Evolutionary conservation across 352 stramenopile species (phyloP), one percentile per base, ranked within the genome.

Genomic region (Pythium biforme): DNA sequence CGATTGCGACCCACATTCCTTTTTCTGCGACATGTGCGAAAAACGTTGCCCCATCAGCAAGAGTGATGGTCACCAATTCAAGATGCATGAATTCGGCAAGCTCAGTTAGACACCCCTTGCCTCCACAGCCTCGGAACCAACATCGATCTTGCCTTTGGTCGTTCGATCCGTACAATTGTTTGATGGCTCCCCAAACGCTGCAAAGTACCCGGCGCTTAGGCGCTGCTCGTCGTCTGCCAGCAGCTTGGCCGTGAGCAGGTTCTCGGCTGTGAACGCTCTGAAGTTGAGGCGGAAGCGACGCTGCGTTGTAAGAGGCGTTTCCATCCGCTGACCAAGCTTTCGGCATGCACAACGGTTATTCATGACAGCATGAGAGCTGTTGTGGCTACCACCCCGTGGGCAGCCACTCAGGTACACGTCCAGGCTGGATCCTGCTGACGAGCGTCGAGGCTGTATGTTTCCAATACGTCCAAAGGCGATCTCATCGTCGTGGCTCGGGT

Each of bases 301-400:
- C 5, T 52, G 62, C 8, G 50, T 52, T 1, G 58, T 26, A 2
- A 48, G 43, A 7, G 23, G 46, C 11, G 50, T 66, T 52, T 69
- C 62, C 23, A 76, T 19, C 1, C 64, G 58, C 64, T 74, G 70
- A 10, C 62, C 70, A 1, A 76, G 66, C 37, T 69, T 64, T 3
- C 51, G 63, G 45, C 70, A 77, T 23, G 59, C 46, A 19, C 70
- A 77, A 20, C 25, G 37, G 8, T 31, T 26, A 23, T 59, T 25
- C 52, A 48, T 59, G 8, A 49, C 12, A 17, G 26, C 34, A 11
- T 46, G 34, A 14, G 34, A 59, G 37, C 37, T 39, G 47, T 26
- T 39, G 47, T 26, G 47, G 26, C 47, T 39, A 6, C 15, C 5
- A 1, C 11, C 26, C 17, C 8, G 47, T 26, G 15, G 52, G 40